These are phyloP conservation scores for Neopestalotiopsis sp. DNA, from an alignment of 2,329 filamentous ascomycete species.

Conservation along the genomic window DNA sequence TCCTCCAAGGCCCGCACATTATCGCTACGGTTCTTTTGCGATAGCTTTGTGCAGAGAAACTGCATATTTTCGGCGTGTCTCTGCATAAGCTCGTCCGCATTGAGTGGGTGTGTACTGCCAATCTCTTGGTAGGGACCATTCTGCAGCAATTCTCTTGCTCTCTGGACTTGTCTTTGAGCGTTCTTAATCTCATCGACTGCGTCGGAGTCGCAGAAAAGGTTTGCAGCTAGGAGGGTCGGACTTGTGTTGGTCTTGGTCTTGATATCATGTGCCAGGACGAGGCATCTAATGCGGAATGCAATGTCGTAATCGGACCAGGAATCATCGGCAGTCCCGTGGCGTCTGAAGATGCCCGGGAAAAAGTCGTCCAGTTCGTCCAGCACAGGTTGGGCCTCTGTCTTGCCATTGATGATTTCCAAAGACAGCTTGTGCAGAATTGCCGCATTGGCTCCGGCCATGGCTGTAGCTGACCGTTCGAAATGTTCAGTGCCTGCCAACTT, in stretches of 20 bases:
- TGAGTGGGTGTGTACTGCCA: background rate
- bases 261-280: constrained; percentile 26
- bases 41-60: background rate
- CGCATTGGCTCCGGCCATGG: constrained; percentile 29
- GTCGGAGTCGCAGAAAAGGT: constrained; percentile 28
- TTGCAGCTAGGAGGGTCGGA: constrained; percentile 25
- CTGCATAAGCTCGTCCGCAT: background rate
- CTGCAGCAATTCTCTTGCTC: constrained; percentile 12
- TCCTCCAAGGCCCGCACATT: constrained; percentile 2
- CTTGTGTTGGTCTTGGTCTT: constrained; percentile 14
- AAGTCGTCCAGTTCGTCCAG: constrained; percentile 29
- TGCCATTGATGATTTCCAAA: constrained; percentile 22
- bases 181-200: background rate
- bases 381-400: constrained; percentile 19
- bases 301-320: constrained; percentile 21
- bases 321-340: constrained; percentile 11
- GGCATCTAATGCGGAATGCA: constrained; percentile 30
- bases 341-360: constrained; percentile 27
- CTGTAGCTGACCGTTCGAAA: constrained; percentile 22
- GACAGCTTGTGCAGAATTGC: constrained; percentile 29
- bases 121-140: constrained; percentile 12
- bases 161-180: constrained; percentile 4
- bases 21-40: background rate
- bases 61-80: background rate
- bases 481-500: background rate